A percentile compares a stretch with the other conserved stretches of the same genome.
Conservation (phyloP, 352 stramenopile species). For the Blastocystis sp. region DNA sequence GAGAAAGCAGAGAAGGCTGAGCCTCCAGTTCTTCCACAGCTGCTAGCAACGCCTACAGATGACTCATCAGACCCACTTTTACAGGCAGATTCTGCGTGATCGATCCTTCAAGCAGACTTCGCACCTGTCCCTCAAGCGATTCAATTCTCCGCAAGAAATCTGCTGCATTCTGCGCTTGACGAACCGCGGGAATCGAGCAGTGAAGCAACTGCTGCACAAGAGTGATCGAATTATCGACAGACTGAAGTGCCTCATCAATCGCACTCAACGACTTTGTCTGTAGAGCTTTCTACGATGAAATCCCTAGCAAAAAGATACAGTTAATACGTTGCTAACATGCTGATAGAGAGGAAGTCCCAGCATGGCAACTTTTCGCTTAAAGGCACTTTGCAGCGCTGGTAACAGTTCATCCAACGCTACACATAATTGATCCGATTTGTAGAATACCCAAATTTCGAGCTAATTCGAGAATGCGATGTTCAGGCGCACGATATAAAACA, state of each 20-base stretch:
- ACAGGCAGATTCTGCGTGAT: not conserved
- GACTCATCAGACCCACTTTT: not conserved
- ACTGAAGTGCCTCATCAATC: not conserved
- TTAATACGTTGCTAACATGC: not conserved
- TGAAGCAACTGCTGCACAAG: not conserved
- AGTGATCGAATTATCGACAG: not conserved
- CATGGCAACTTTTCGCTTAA: not conserved
- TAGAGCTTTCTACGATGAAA: constrained; percentile 1
- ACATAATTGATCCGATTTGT: not conserved
- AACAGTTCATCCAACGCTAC: constrained; percentile 44
- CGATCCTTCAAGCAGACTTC: not conserved
- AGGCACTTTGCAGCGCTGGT: not conserved
- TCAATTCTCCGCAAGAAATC: constrained; percentile 1
- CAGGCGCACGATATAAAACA: constrained; percentile 3
- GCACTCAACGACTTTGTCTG: not conserved
- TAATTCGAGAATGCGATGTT: constrained; percentile 64
- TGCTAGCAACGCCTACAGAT: not conserved
- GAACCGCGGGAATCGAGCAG: not conserved
- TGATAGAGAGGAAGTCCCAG: not conserved
- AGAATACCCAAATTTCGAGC: constrained; percentile 59
- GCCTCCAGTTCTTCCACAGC: constrained; percentile 25
- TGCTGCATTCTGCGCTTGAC: not conserved
- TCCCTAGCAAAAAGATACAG: not conserved
- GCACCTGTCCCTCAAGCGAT: not conserved
- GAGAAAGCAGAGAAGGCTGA: not conserved